A percentile compares a stretch with the other conserved stretches of the same genome.
These are phyloP conservation scores for Helichrysum umbraculigerum DNA, from an alignment of 129 eudicot genomes.

Conservation along the genomic window DNA sequence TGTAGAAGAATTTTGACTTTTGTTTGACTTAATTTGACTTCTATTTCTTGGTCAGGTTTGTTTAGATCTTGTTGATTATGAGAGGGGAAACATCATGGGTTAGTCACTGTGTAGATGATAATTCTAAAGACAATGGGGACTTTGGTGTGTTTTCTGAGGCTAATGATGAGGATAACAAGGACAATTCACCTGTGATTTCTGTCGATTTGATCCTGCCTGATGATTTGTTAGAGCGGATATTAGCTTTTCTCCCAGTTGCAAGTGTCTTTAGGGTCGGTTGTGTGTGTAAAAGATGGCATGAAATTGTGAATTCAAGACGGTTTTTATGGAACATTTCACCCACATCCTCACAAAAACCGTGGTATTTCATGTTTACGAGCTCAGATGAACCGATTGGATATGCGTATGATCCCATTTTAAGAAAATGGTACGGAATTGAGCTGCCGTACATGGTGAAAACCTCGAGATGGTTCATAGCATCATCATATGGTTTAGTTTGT, in stretches of 20 bases:
- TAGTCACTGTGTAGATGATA: slow-evolving; percentile 52
- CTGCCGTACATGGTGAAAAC: slow-evolving; percentile 79
- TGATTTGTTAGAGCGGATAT: slow-evolving; percentile 76
- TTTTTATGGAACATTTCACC: slow-evolving; percentile 69
- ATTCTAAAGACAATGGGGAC: slow-evolving; percentile 26
- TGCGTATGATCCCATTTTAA: slow-evolving; percentile 74
- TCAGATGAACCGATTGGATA: slow-evolving; percentile 78
- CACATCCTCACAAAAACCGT: slow-evolving; percentile 58
- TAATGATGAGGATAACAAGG: slow-evolving; percentile 49
- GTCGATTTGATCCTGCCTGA: slow-evolving; percentile 74
- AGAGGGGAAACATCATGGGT: slow-evolving; percentile 85
- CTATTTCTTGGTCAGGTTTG: slow-evolving; percentile 30
- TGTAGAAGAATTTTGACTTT: not conserved
- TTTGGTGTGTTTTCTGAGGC: slow-evolving; percentile 49
- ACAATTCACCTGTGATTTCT: slow-evolving; percentile 38
- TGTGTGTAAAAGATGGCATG: slow-evolving; percentile 95
- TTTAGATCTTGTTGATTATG: slow-evolving; percentile 42
- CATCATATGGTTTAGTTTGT: slow-evolving; percentile 86
- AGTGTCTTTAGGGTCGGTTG: slow-evolving; percentile 83
- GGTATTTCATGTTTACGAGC: slow-evolving; percentile 97
- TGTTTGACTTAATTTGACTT: not conserved
- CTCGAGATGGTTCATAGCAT: slow-evolving; percentile 77
- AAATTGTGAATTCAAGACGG: slow-evolving; percentile 70
- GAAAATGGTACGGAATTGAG: slow-evolving; percentile 83
- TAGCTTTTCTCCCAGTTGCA: slow-evolving; percentile 73